These are phyloP conservation scores for Leccinum pellstonianum DNA, from an alignment of 768 basidiomycete genomes.

Conservation along the genomic window DNA sequence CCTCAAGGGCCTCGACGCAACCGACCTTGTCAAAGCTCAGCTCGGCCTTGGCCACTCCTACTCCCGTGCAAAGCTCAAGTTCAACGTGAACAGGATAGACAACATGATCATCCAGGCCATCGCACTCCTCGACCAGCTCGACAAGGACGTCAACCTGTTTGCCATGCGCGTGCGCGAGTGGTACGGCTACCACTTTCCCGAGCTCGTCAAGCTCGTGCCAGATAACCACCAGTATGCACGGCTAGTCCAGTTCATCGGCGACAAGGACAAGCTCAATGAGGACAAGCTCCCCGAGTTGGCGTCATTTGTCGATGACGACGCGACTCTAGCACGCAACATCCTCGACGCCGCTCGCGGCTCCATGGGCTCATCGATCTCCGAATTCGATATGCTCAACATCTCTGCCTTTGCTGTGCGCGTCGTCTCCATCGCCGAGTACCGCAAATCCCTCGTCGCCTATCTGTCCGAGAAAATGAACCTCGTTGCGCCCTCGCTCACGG, in stretches of 20 bases:
- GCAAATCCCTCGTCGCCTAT: slow-evolving; percentile 85
- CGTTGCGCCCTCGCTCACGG: slow-evolving; percentile 91
- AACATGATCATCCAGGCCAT: slow-evolving; percentile 99
- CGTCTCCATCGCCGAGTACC: slow-evolving; percentile 89
- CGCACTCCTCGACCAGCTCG: slow-evolving; percentile 95
- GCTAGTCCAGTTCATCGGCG: slow-evolving; percentile 80
- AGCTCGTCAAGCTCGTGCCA: slow-evolving; percentile 88
- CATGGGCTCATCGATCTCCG: slow-evolving; percentile 89
- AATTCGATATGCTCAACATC: slow-evolving; percentile 96
- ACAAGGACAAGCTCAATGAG: slow-evolving; percentile 79
- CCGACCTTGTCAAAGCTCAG: slow-evolving; percentile 90
- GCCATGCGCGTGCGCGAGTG: slow-evolving; percentile 98
- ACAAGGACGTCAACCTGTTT: slow-evolving; percentile 99
- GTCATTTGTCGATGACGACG: slow-evolving; percentile 78
- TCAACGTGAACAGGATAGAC: slow-evolving; percentile 93
- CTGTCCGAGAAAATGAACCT: slow-evolving; percentile 96
- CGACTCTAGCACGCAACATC: slow-evolving; percentile 86
- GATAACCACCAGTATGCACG: slow-evolving; percentile 95
- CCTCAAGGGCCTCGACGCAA: slow-evolving; percentile 82
- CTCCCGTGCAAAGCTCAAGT: slow-evolving; percentile 96
- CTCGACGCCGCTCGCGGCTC: slow-evolving; percentile 92
- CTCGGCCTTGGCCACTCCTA: slow-evolving; percentile 97
- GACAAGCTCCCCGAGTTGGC: slow-evolving; percentile 79
- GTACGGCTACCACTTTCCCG: slow-evolving; percentile 99
- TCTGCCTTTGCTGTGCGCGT: slow-evolving; percentile 87